Evolutionary conservation across 495 filamentous ascomycete species (phyloP), one percentile per base, ranked within the genome.

Genomic region (Terfezia boudieri): DNA sequence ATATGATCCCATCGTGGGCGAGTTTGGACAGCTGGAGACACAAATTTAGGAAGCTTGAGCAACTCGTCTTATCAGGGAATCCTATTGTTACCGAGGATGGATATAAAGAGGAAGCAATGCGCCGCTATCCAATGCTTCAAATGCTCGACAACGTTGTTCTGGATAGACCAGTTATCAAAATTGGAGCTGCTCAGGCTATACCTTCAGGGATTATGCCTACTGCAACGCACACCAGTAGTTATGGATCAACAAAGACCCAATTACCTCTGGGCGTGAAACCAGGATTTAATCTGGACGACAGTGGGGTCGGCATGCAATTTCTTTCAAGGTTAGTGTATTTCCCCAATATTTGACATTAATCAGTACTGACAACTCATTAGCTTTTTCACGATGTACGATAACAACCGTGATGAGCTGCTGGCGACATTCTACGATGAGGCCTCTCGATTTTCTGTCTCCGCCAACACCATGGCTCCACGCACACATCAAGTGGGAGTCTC

Each of bases 41-140:
- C 64, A 83, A 81, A 51, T 87, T 98, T 55, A 76, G 74, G 17
- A 67, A 76, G 50, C 73, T 95, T 3, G 76, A 93, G 57, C 83
- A 86, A 53, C 71, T 95, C 0, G 75, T 92, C 43, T 67, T 94
- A 32, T 77, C 74, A 8, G 81, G 76, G 48, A 93, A 85, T 61
- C 84, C 86, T 0, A 71, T 93, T 57, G 77, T 77, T 50, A 65
- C 70, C n/a, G 60, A 71, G 20, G 71, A 76, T 37, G 71, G 70
- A 35, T 84, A 81, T 66, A 74, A 76, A 55, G 66, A 76, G 17
- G 81, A 86, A n/a, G 69, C 94, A 60, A 68, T 83, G 26, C 76
- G 77, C 53, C 86, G 86, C 79, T 96, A 82, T 63, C 87, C 86
- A 3, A 76, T 72, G 37, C 72, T 98, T 8, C 75, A 76, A 50